phyloP scores from a whole-genome alignment of 371 early-diverging fungal genomes.

The Syncephalastrum monosporum region DNA sequence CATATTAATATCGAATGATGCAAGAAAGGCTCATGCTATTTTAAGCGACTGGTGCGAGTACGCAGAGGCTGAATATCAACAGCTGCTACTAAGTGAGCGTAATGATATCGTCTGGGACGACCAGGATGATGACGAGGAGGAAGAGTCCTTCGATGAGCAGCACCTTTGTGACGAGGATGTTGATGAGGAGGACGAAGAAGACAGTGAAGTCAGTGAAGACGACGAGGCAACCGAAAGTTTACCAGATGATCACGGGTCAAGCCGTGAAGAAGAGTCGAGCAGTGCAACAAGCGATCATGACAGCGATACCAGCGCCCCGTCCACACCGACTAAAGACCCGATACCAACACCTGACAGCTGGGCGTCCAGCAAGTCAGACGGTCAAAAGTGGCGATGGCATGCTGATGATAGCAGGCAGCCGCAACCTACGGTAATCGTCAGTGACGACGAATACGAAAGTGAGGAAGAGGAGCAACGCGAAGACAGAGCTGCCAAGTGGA shows the following conservation, averaged over 20 bases:
- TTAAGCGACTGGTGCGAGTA: slow-evolving; percentile 39
- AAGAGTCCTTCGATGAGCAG: slow-evolving; percentile 15
- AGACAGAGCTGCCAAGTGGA: slow-evolving; percentile 17
- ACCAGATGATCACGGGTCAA: not conserved
- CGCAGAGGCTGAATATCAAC: slow-evolving; percentile 39
- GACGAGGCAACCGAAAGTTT: not conserved
- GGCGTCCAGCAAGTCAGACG: not conserved
- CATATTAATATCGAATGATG: not conserved
- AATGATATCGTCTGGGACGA: slow-evolving; percentile 24
- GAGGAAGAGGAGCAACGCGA: slow-evolving; percentile 17
- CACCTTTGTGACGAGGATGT: slow-evolving; percentile 14
- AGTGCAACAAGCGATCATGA: slow-evolving; percentile 17
- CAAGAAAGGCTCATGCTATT: slow-evolving; percentile 1
- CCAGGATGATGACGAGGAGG: slow-evolving; percentile 13
- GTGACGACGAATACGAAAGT: slow-evolving; percentile 10
- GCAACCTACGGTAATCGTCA: too few species aligned
- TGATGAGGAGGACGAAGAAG: slow-evolving; percentile 16
- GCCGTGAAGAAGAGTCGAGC: slow-evolving; percentile 2
- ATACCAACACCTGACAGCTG: slow-evolving; percentile 1
- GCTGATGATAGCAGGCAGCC: not conserved
- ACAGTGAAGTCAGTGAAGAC: slow-evolving; percentile 1
- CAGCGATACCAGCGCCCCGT: slow-evolving; percentile 17
- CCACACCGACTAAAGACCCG: slow-evolving; percentile 20
- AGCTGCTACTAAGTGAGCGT: slow-evolving; percentile 27
- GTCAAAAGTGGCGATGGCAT: slow-evolving; percentile 11